These are phyloP conservation scores for Elasticomyces elasticus DNA, from an alignment of 495 filamentous ascomycete species.

Conservation along the genomic window DNA sequence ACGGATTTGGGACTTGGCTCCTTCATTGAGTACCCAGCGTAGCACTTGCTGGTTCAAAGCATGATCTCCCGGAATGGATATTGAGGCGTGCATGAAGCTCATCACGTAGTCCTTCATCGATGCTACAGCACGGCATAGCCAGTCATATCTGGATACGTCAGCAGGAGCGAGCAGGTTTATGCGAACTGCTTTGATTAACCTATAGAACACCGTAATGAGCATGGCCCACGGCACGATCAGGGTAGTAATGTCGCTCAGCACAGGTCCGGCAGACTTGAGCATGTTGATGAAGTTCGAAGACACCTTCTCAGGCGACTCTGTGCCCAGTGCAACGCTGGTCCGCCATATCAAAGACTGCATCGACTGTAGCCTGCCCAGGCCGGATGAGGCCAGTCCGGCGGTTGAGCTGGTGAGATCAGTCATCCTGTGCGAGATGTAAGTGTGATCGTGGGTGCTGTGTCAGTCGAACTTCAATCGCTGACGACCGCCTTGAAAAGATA, in stretches of 20 bases:
- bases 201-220: not conserved
- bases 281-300: not conserved
- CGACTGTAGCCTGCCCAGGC: not conserved
- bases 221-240: not conserved
- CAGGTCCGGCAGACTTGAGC: not conserved
- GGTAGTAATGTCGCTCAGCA: not conserved
- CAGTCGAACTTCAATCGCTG: too few species aligned
- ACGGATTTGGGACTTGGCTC: not conserved
- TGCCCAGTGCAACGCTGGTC: not conserved
- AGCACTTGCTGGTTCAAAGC: not conserved
- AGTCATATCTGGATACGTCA: not conserved
- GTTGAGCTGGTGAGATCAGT: not conserved
- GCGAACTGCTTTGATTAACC: too few species aligned
- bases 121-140: not conserved
- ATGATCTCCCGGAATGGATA: not conserved
- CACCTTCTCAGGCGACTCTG: not conserved
- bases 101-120: not conserved
- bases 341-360: not conserved
- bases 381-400: not conserved
- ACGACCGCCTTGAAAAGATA: not conserved
- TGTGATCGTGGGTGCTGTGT: too few species aligned
- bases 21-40: not conserved
- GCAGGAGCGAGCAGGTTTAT: too few species aligned
- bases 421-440: not conserved
- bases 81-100: not conserved